Conservation (phyloP, 2,329 filamentous ascomycete species). For the Sarocladiaceae sp. region DNA sequence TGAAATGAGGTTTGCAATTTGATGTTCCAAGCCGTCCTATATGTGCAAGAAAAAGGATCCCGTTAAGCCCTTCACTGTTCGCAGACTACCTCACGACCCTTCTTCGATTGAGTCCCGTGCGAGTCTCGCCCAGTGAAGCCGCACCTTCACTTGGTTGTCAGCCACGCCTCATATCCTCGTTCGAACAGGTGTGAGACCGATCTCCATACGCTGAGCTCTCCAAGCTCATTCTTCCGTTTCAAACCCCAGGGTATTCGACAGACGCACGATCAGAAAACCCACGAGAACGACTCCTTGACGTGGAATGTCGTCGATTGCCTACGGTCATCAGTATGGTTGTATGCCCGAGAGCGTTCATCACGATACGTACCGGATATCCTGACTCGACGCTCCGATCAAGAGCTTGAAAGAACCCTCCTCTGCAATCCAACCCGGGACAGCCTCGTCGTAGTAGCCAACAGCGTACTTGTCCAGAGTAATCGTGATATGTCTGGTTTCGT, state of each 20-base stretch:
- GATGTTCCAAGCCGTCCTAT: conserved; percentile 3
- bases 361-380: conserved; percentile 15
- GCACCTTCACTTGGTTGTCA: too few relatives aligned
- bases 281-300: conserved; percentile 61
- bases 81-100: neutral
- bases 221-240: neutral
- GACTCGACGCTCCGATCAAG: conserved; percentile 33
- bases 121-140: too few relatives aligned
- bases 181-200: too few relatives aligned
- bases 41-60: neutral
- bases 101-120: too few relatives aligned
- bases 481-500: conserved; percentile 47
- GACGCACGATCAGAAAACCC: conserved; percentile 55
- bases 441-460: conserved; percentile 60
- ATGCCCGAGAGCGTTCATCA: neutral
- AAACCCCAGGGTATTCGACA: neutral
- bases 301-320: conserved; percentile 50
- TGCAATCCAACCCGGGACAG: conserved; percentile 56
- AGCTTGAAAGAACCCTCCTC: conserved; percentile 61
- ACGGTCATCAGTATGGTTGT: conserved; percentile 13
- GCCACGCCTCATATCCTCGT: too few relatives aligned
- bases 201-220: neutral
- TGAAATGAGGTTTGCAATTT: conserved; percentile 3
- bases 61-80: neutral
- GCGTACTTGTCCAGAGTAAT: conserved; percentile 45